Percentiles rank a stretch among this genome's conserved stretches.
Evolutionary conservation across 1,284 basidiomycete genomes (phyloP).

Genomic region (Lignosus rhinocerotis): DNA sequence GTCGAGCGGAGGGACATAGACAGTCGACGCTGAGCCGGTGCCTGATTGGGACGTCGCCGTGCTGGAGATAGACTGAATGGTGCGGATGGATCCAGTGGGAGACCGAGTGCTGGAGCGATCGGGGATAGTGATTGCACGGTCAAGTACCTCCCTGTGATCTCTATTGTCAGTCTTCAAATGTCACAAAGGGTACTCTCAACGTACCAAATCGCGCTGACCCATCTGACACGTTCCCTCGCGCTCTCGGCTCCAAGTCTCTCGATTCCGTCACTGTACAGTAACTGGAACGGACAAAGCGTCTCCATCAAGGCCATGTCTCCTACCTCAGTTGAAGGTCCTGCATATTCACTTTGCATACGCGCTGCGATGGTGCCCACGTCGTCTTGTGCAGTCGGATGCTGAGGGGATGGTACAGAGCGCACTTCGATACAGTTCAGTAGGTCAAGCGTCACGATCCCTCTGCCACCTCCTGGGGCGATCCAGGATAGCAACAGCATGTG

Average conservation of each 20-base stretch:
- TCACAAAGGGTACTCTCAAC: slow-evolving; percentile 32
- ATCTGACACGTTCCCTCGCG: slow-evolving; percentile 78
- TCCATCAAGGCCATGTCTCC: slow-evolving; percentile 50
- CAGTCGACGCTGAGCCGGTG: slow-evolving; percentile 63
- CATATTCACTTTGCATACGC: slow-evolving; percentile 52
- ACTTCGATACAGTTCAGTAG: slow-evolving; percentile 83
- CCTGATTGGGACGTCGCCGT: slow-evolving; percentile 37
- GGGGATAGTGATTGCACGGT: slow-evolving; percentile 50
- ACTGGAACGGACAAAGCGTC: slow-evolving; percentile 82
- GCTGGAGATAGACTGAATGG: slow-evolving; percentile 58
- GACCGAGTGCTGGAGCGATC: slow-evolving; percentile 58
- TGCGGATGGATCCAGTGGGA: slow-evolving; percentile 70
- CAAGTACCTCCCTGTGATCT: slow-evolving; percentile 62
- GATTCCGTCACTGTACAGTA: slow-evolving; percentile 84
- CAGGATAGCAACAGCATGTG: slow-evolving; percentile 81
- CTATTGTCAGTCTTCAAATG: neutral
- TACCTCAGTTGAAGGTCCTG: slow-evolving; percentile 47
- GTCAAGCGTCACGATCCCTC: slow-evolving; percentile 81
- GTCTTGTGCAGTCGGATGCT: slow-evolving; percentile 73
- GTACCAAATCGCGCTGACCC: slow-evolving; percentile 86
- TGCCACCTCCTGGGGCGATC: slow-evolving; percentile 75
- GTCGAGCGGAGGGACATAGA: slow-evolving; percentile 70
- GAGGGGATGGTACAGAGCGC: slow-evolving; percentile 74
- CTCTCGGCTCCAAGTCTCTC: slow-evolving; percentile 85
- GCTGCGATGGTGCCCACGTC: slow-evolving; percentile 86